Base-by-base conservation (phyloP, 495 filamentous ascomycete species). In the Trypethelium eluteriae region DNA sequence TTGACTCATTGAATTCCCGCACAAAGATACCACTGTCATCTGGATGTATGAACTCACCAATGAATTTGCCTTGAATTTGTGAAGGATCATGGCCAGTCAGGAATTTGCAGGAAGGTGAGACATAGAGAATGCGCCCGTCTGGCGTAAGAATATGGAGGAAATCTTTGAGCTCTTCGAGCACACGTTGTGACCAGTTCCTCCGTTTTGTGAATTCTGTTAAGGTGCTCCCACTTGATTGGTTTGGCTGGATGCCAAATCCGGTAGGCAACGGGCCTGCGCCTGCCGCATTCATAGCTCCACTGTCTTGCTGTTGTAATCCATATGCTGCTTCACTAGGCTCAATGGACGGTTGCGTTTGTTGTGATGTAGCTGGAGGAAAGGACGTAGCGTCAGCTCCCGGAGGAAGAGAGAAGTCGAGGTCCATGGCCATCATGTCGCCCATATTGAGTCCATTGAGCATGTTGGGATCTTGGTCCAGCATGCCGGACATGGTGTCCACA, bases 161-260 rank as follows among this genome's bases (percentile, higher is more conserved):
- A 74, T 97, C 94, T 70, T 89, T 88, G 70, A 98, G 81, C 78
- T 97, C 94, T 71, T 92, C 89, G 18, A 98, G 79, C 2, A 97
- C 88, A 49, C 89, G 86, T 71, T 92, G 88, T 3, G 90, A 87
- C 94, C 94, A 98, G 70, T 93, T 93, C 63, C 87, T 84, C 65
- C 92, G 81, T 76, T 91, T 93, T 44, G 89, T 93, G 69, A 90
- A 90, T 71, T 92, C 88, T 67, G 89, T 92, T 71, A 93, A 76
- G 9, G 86, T 86, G 75, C 86, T 92, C 50, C 80, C 84, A 59
- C 79, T 79, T 44, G 77, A 77, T 53, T 78, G 72, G 41, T 76
- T 71, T 53, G 77, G 76, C 64, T 83, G 82, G 65, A 80, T 73
- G 36, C 79, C 81, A 75, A 82, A 85, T 56, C 83, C 77, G 16